Evolutionary conservation across 2,329 filamentous ascomycete species (phyloP).

Genomic region (Calonectria hawksworthii): DNA sequence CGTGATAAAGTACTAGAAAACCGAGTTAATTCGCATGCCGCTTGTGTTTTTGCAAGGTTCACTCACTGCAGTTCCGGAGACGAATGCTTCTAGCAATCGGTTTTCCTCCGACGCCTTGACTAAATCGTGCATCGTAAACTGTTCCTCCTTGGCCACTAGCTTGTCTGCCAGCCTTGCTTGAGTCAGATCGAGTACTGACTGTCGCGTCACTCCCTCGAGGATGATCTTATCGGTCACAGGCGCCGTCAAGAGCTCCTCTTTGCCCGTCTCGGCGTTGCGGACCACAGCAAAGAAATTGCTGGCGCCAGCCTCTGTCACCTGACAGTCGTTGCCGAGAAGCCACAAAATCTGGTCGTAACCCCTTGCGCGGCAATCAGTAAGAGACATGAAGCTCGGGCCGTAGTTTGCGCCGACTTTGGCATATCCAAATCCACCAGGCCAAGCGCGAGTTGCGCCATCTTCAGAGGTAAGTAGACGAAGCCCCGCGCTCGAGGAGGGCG

Average conservation of each 20-base stretch:
- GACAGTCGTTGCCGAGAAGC: constrained; percentile 73
- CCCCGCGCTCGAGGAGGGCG: constrained; percentile 12
- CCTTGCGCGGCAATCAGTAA: constrained; percentile 15
- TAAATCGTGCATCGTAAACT: constrained; percentile 73
- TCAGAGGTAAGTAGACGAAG: constrained; percentile 21
- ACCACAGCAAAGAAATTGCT: constrained; percentile 79
- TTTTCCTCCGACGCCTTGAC: constrained; percentile 69
- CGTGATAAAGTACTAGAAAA: constrained; percentile 28
- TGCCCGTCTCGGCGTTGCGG: constrained; percentile 59
- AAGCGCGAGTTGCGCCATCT: constrained; percentile 23
- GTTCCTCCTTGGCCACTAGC: constrained; percentile 55
- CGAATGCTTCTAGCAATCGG: constrained; percentile 75
- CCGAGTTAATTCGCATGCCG: not conserved
- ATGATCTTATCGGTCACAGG: constrained; percentile 72
- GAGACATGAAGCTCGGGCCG: constrained; percentile 25
- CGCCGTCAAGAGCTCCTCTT: constrained; percentile 74
- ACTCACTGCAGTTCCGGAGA: constrained; percentile 73
- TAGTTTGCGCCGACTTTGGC: constrained; percentile 36
- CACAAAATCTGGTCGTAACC: constrained; percentile 66
- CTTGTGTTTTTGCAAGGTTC: not conserved
- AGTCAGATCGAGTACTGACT: constrained; percentile 72
- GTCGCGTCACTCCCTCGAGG: constrained; percentile 76
- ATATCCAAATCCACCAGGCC: constrained; percentile 53
- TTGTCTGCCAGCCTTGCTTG: constrained; percentile 35
- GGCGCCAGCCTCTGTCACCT: constrained; percentile 56